Evolutionary conservation across 2,329 filamentous ascomycete species (phyloP).

Genomic region (Penicillium thymicola): DNA sequence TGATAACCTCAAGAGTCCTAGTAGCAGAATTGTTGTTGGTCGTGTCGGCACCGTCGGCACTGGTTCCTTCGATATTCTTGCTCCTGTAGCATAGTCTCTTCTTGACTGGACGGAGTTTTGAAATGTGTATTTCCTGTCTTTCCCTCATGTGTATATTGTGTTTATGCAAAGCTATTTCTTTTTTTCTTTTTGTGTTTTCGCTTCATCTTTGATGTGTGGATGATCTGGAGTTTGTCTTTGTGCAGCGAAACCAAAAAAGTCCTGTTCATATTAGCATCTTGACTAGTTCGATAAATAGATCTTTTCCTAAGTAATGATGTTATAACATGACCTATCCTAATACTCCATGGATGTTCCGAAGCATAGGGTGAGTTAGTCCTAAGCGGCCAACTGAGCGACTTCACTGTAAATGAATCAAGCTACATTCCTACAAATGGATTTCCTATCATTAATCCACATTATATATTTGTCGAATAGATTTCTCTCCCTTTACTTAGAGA

Average conservation of each 20-base stretch:
- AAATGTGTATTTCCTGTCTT: constrained; percentile 18
- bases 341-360: no score
- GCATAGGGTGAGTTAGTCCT: no score
- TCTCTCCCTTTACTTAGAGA: no score
- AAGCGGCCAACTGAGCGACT: no score
- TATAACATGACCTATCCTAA: neutral
- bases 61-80: constrained; percentile 84
- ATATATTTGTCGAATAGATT: no score
- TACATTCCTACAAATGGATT: no score
- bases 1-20: constrained; percentile 83
- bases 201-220: constrained; percentile 33
- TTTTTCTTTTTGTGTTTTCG: constrained; percentile 14
- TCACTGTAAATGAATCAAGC: no score
- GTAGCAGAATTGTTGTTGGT: constrained; percentile 83
- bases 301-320: constrained; percentile 8
- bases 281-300: constrained; percentile 23
- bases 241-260: constrained; percentile 39
- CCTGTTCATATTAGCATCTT: constrained; percentile 31
- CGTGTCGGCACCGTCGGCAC: constrained; percentile 80
- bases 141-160: constrained; percentile 27
- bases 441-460: no score
- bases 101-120: constrained; percentile 17
- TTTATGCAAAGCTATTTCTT: constrained; percentile 15
- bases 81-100: constrained; percentile 43
- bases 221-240: constrained; percentile 37